Conservation (phyloP, 2,329 filamentous ascomycete species). For the Grosmannia clavigera region DNA sequence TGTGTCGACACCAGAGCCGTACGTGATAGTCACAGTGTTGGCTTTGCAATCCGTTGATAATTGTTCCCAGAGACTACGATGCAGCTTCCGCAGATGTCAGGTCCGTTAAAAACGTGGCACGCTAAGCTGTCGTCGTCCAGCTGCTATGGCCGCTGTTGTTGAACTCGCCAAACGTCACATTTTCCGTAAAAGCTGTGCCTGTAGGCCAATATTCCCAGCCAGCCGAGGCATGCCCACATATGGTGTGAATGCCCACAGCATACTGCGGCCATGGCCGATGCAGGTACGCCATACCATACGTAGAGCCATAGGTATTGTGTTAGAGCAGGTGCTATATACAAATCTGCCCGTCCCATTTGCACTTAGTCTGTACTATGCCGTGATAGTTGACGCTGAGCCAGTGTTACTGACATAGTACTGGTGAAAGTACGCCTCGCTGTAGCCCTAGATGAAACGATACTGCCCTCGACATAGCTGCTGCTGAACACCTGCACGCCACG, state of each 20-base stretch:
- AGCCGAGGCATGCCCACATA: slow-evolving; percentile 33
- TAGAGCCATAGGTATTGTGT: slow-evolving; percentile 28
- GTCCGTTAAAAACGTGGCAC: slow-evolving; percentile 23
- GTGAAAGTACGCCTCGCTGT: slow-evolving; percentile 15
- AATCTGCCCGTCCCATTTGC: slow-evolving; percentile 16
- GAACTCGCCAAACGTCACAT: slow-evolving; percentile 21
- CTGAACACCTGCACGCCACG: slow-evolving; percentile 21
- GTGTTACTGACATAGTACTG: slow-evolving; percentile 25
- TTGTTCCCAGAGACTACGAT: slow-evolving; percentile 22
- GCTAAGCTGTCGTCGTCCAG: slow-evolving; percentile 17
- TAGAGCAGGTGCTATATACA: slow-evolving; percentile 25
- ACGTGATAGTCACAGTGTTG: slow-evolving; percentile 46
- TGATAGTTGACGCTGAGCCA: slow-evolving; percentile 16
- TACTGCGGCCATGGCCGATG: slow-evolving; percentile 35
- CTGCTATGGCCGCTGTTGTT: slow-evolving; percentile 19
- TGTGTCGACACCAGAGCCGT: slow-evolving; percentile 24
- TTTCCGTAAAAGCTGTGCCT: slow-evolving; percentile 19
- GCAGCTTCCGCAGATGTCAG: slow-evolving; percentile 21
- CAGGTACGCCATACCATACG: slow-evolving; percentile 29
- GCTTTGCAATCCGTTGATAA: slow-evolving; percentile 32
- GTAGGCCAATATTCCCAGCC: slow-evolving; percentile 38
- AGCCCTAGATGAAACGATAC: slow-evolving; percentile 13
- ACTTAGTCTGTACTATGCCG: slow-evolving; percentile 19
- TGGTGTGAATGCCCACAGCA: slow-evolving; percentile 35
- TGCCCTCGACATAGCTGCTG: slow-evolving; percentile 21